Evolutionary conservation across 805 yeast genomes (phyloP).

Genomic region (Priceomyces fermenticarens): DNA sequence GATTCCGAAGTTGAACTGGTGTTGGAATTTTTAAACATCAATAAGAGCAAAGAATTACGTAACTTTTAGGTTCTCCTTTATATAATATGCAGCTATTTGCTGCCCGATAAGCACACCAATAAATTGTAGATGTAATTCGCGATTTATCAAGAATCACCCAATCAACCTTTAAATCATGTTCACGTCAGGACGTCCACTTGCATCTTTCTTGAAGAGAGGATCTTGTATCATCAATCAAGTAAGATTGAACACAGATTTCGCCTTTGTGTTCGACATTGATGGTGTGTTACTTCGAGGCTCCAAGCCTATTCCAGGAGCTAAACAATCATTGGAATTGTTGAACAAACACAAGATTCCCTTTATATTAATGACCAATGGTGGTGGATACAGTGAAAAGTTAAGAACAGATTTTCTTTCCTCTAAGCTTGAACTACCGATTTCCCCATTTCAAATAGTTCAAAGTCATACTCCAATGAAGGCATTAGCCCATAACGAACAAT

Average conservation of each 20-base stretch:
- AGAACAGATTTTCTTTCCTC: slow-evolving; percentile 53
- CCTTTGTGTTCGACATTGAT: slow-evolving; percentile 60
- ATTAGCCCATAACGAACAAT: slow-evolving; percentile 43
- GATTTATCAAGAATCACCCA: too few species aligned
- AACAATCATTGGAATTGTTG: slow-evolving; percentile 54
- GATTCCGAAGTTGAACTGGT: background rate
- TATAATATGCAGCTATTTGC: too few species aligned
- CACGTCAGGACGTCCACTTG: too few species aligned
- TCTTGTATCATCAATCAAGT: background rate
- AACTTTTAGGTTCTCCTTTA: too few species aligned
- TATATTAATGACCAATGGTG: slow-evolving; percentile 87
- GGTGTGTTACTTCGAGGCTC: slow-evolving; percentile 83
- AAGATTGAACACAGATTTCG: slow-evolving; percentile 12
- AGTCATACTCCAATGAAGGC: slow-evolving; percentile 84
- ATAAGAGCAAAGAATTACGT: too few species aligned
- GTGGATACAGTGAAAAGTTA: slow-evolving; percentile 68
- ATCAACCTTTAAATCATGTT: too few species aligned
- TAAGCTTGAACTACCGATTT: slow-evolving; percentile 43
- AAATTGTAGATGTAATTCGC: too few species aligned
- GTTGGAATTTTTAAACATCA: background rate
- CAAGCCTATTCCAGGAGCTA: slow-evolving; percentile 63
- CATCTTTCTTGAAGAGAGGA: too few species aligned
- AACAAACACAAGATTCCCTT: slow-evolving; percentile 62
- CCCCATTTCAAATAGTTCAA: slow-evolving; percentile 68
- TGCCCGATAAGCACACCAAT: too few species aligned